Evolutionary conservation across 352 stramenopile species (phyloP), one percentile per base, ranked within the genome.

Genomic region (Pythium brassicae): DNA sequence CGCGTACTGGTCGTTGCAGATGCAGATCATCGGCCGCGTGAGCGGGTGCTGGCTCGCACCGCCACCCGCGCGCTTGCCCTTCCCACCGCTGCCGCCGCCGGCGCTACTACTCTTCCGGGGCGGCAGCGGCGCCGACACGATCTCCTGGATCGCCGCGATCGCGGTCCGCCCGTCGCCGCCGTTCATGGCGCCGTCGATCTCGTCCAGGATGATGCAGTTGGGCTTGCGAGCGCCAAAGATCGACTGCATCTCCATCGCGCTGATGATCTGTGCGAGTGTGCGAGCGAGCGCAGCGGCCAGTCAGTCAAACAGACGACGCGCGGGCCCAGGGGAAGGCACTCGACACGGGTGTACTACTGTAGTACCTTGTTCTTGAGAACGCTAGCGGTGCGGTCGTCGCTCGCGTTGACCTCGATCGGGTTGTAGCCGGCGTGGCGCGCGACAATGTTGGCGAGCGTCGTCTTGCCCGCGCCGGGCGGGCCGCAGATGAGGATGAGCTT

Each of bases 1-100:
- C 14, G 94, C 94, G 69, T 98, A 99, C 63, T 98, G 88, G 66
- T 99, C 93, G 69, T 99, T 99, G 74, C 97, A 99, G 71, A 99
- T 99, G 64, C 97, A 98, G 59, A 99, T 99, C 19, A 99, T 76
- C 9, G 96, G 96, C 1, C 96, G 83, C 50, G 72, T 97, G 39
- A 98, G 66, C 7, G 92, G 79, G 39, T 97, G 86, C 23, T 71
- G 65, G 47, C 72, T 77, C 23, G 58, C 55, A 20, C 39, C 34
- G 39, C 66, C 67, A 11, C 55, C 55, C 29, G 69, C 66, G 20
- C 54, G 59, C 50, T 81, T 78, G 37, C 40, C 37, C 19, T 64
- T 59, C 15, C 23, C 17, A 17, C 47, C 19, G 37, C 12, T 7
- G n/a, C 20, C 37, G 37, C 2, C 14, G 37, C 20, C n/a, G 6